Evolutionary conservation across 352 stramenopile genomes (phyloP), one percentile per base, ranked within the genome.

Genomic region (Phytopythium montanum): DNA sequence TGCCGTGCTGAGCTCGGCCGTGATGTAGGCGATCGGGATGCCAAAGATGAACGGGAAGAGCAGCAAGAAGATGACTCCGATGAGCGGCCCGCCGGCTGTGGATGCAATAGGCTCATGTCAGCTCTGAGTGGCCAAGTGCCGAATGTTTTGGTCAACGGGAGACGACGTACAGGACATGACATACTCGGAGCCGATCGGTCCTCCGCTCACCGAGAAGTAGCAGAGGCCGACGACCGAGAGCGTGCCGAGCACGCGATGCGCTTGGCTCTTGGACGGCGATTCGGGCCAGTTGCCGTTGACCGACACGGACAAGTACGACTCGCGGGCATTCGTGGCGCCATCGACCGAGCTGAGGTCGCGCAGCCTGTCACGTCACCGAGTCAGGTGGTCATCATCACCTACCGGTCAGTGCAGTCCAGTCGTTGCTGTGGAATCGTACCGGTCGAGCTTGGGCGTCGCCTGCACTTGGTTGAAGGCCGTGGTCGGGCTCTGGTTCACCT

Each of bases 11-110:
- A 98, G 75, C 69, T 98, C 92, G 6, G 92, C 89, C 8, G 94
- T 98, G 31, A 98, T 88, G 54, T 96, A 78, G 25, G 88, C 89
- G 65, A 98, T 94, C 5, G 92, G 93, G 16, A 97, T 46, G 8
- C 81, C 89, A 82, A 92, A 97, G 21, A 98, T 68, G 29, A 98
- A 74, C 12, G 92, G 92, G 42, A 97, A 84, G 13, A 97, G 25
- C 21, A 93, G 34, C 57, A 97, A 85, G 21, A 93, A 86, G 9
- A 97, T 69, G 34, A 98, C 73, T 18, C 92, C 81, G 62, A 93
- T 38, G 36, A 96, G 79, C 29, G 76, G 76, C 13, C 76, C 76
- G 14, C 76, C 76, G 10, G 76, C 71, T 70, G 21, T 21, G 19
- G 2, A 14, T 33, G 21, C 52, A 33, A 12, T n/a, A 29, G 46